Base-by-base conservation (phyloP, 2,329 filamentous ascomycete species). In the Fusarium torreyae region DNA sequence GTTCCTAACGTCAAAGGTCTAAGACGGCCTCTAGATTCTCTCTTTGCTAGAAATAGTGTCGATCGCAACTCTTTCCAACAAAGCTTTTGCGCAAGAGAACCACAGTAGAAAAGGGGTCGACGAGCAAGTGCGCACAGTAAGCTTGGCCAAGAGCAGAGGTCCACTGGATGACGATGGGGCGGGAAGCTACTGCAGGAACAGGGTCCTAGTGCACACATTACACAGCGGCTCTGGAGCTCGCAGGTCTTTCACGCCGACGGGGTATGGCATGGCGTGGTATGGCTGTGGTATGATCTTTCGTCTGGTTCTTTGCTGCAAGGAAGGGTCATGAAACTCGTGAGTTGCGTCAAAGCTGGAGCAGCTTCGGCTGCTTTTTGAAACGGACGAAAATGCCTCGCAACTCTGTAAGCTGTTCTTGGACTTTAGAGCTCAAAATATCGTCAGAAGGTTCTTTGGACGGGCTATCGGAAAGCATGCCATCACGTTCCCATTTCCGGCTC, bases 131-230 rank as follows among this genome's bases (percentile, higher is more conserved):
- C 57, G 48, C 48, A 66, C 56, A 58, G 63, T 62, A 58, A 53
- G 59, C 42, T 55, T 61, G 45, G 64, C 51, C 61, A 56, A 62
- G 59, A 51, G 45, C 55, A 60, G 22, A 26, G 62, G 58, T 62
- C 70, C 71, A 73, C 72, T 45, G 46, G 63, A 74, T 75, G 71
- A 72, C 57, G 71, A 71, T 70, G 71, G 52, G 68, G 59, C 55
- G 68, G 68, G 57, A 67, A 56, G 36, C 71, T 72, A 73, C 66
- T 75, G 70, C 72, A 75, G 71, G 73, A 75, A 74, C 73, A 75
- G 66, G 71, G 70, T 53, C 68, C 51, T 56, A 53, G 55, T 40
- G 53, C 57, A 65, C 54, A 59, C 59, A 56, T 68, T 38, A 45
- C 45, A 52, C 39, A 42, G 60, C 69, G 52, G 66, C 57, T 65